These are phyloP conservation scores for Tolypocladium inflatum DNA, from an alignment of 2,329 filamentous ascomycete genomes.

Conservation along the genomic window DNA sequence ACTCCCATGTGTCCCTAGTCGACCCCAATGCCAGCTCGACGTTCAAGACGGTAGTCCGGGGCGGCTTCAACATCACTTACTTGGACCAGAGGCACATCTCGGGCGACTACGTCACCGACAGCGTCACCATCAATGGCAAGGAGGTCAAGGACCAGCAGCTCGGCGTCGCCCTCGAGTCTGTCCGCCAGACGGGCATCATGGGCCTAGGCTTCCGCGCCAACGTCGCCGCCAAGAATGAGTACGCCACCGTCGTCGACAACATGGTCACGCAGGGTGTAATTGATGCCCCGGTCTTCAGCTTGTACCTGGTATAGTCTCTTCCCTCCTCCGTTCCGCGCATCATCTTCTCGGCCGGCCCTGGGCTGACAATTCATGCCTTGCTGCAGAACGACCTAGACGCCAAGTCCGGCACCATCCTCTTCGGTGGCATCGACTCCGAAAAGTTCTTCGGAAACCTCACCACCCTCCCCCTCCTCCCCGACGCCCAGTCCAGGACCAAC, in stretches of 20 bases:
- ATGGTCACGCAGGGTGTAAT: conserved; percentile 55
- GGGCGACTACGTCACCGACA: conserved; percentile 51
- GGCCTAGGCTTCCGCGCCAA: conserved; percentile 48
- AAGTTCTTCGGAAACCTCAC: conserved; percentile 53
- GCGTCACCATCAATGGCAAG: conserved; percentile 38
- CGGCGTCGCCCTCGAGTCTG: conserved; percentile 39
- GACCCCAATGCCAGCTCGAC: conserved; percentile 37
- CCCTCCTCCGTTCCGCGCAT: neutral
- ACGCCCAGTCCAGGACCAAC: conserved; percentile 29
- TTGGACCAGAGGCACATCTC: conserved; percentile 44
- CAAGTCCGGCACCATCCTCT: conserved; percentile 61
- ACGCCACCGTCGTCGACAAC: conserved; percentile 53
- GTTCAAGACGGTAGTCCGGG: conserved; percentile 29
- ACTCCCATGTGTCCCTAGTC: conserved; percentile 11
- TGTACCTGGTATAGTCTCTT: conserved; percentile 42
- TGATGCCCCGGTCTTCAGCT: conserved; percentile 54
- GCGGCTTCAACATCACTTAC: conserved; percentile 51
- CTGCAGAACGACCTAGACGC: conserved; percentile 49
- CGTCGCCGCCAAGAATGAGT: conserved; percentile 31
- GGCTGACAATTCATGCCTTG: neutral
- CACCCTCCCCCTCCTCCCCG: conserved; percentile 35
- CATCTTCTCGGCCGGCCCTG: no score
- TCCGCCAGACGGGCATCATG: conserved; percentile 45
- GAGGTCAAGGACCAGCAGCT: conserved; percentile 42
- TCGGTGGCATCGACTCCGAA: conserved; percentile 67